phyloP scores from a whole-genome alignment of 306 rosid species.

The Vicia villosa region DNA sequence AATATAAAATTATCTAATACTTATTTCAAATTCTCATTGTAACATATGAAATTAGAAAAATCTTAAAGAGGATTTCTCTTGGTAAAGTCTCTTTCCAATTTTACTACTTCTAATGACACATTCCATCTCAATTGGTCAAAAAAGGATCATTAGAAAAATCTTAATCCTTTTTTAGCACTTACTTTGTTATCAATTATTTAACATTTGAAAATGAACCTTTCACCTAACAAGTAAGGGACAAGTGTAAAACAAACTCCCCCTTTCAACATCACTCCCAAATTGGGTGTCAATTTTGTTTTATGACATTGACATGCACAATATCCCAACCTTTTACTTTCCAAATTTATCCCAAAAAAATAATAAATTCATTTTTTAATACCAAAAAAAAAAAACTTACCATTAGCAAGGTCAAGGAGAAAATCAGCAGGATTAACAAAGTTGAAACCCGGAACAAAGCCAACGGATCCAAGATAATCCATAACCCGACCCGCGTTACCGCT shows the following conservation, averaged over 20 bases:
- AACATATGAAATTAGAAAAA: too few species aligned
- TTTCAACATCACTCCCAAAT: constrained; percentile 11
- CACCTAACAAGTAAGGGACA: constrained; percentile 36
- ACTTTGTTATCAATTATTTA: constrained; percentile 25
- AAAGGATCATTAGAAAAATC: constrained; percentile 20
- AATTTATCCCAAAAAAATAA: neutral
- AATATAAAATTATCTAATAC: too few species aligned
- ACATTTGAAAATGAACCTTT: constrained; percentile 42
- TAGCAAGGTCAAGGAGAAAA: constrained; percentile 85
- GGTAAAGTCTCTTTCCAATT: constrained; percentile 29
- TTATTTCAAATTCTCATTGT: too few species aligned
- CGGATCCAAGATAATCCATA: constrained; percentile 67
- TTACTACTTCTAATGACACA: constrained; percentile 36
- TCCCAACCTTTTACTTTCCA: constrained; percentile 20
- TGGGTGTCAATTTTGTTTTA: constrained; percentile 16
- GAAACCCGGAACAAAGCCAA: constrained; percentile 62
- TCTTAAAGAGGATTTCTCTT: neutral
- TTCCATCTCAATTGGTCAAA: constrained; percentile 34
- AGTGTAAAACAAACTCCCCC: constrained; percentile 37
- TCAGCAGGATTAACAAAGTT: constrained; percentile 84
- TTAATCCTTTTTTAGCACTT: constrained; percentile 11
- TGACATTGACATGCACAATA: constrained; percentile 43
- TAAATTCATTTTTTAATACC: neutral
- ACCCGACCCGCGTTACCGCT: constrained; percentile 65
- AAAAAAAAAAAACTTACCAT: constrained; percentile 48